Evolutionary conservation across 176 grass and related monocot species (phyloP).

Genomic region (Zea luxurians): DNA sequence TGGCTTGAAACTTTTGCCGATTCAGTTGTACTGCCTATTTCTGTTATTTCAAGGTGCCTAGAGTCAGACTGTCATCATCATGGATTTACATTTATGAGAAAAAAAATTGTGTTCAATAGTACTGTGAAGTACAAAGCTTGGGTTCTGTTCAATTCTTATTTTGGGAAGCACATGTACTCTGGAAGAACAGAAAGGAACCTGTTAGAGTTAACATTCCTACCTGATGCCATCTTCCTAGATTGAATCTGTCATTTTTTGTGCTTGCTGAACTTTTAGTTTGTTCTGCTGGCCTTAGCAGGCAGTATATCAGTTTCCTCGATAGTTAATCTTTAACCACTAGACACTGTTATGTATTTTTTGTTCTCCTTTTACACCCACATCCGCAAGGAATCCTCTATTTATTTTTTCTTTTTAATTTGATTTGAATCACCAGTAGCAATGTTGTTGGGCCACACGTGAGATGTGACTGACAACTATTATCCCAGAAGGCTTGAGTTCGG

Average conservation of each 20-base stretch:
- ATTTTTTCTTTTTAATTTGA: background rate
- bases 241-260: conserved; percentile 46
- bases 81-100: background rate
- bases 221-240: conserved; percentile 67
- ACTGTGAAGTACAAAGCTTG: background rate
- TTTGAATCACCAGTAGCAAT: background rate
- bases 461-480: background rate
- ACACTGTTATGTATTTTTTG: background rate
- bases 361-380: background rate
- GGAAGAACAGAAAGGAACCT: conserved; percentile 74
- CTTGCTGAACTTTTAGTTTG: conserved; percentile 46
- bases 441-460: background rate
- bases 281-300: conserved; percentile 46
- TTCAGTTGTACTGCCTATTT: background rate
- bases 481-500: background rate
- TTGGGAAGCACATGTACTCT: conserved; percentile 7
- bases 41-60: background rate
- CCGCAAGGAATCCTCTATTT: background rate
- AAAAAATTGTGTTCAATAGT: background rate
- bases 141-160: background rate
- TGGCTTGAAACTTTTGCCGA: background rate
- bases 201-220: conserved; percentile 50
- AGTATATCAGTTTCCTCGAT: conserved; percentile 30
- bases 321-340: background rate
- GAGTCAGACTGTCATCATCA: background rate